phyloP scores from a whole-genome alignment of 1,139 yeast species.

The Komagataea norvegica region DNA sequence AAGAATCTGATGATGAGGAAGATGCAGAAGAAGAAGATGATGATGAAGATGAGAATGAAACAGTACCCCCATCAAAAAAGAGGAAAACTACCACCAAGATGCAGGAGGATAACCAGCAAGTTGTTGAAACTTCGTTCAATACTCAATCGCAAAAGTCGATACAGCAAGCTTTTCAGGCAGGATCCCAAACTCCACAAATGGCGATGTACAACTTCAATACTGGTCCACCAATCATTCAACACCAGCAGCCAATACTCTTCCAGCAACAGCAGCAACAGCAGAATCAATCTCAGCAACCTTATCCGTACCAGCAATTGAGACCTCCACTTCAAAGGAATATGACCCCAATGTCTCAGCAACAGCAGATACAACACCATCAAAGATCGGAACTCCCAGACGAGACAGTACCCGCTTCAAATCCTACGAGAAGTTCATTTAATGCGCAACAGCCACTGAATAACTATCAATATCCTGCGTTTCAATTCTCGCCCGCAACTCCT shows the following conservation, averaged over 20 bases:
- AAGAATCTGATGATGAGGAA: conserved; percentile 26
- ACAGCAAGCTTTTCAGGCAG: not conserved
- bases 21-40: conserved; percentile 25
- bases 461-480: conserved; percentile 10
- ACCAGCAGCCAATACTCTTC: conserved; percentile 9
- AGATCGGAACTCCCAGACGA: conserved; percentile 2
- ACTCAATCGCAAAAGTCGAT: no score
- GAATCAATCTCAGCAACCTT: conserved; percentile 3
- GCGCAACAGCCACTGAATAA: conserved; percentile 3
- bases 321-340: conserved; percentile 1
- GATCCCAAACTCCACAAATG: not conserved
- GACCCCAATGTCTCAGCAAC: not conserved
- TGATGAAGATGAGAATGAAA: conserved; percentile 14
- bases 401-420: conserved; percentile 4
- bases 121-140: not conserved
- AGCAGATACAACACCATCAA: not conserved
- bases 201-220: no score
- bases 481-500: conserved; percentile 15
- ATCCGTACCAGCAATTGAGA: conserved; percentile 7
- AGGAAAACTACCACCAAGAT: no score
- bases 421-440: conserved; percentile 4
- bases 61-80: conserved; percentile 11
- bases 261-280: conserved; percentile 6
- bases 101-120: no score
- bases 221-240: conserved; percentile 10